These are phyloP conservation scores for Talaromyces sp. DNA, from an alignment of 2,329 filamentous ascomycete species.

Conservation along the genomic window DNA sequence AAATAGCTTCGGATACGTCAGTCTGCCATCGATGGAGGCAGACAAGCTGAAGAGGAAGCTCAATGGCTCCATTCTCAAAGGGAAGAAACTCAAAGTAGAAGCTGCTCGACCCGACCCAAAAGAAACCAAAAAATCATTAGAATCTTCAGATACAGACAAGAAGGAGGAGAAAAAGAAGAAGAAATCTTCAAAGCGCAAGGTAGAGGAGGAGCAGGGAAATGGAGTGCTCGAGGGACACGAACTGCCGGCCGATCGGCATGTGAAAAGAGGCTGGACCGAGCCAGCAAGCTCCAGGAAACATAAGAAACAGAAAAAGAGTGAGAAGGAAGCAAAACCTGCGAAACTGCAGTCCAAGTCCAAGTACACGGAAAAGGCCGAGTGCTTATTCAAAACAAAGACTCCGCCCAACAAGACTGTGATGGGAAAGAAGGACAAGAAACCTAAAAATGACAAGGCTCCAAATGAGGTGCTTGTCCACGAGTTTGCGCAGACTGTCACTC, in stretches of 20 bases:
- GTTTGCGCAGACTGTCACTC: slow-evolving; percentile 78
- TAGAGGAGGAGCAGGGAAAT: slow-evolving; percentile 53
- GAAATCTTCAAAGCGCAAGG: slow-evolving; percentile 26
- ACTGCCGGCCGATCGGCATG: slow-evolving; percentile 67
- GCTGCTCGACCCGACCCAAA: slow-evolving; percentile 65
- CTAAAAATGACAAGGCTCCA: slow-evolving; percentile 59
- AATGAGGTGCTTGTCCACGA: slow-evolving; percentile 74
- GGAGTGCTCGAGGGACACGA: slow-evolving; percentile 63
- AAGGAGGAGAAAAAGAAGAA: background rate
- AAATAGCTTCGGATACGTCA: slow-evolving; percentile 82
- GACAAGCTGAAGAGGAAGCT: slow-evolving; percentile 90
- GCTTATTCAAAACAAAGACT: slow-evolving; percentile 77
- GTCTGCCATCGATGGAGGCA: slow-evolving; percentile 74
- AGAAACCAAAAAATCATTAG: slow-evolving; percentile 24
- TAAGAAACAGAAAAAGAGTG: slow-evolving; percentile 45
- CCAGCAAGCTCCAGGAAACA: slow-evolving; percentile 44
- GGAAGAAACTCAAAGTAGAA: slow-evolving; percentile 79
- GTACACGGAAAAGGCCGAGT: slow-evolving; percentile 75
- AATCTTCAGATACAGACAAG: slow-evolving; percentile 19
- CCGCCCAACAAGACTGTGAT: slow-evolving; percentile 50
- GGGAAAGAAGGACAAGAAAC: slow-evolving; percentile 39
- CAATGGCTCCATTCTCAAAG: slow-evolving; percentile 79
- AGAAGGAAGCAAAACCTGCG: slow-evolving; percentile 53
- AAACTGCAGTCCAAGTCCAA: slow-evolving; percentile 64
- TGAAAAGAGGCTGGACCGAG: slow-evolving; percentile 88